A percentile compares a stretch with the other conserved stretches of the same genome.
Conservation (phyloP, 75 land plant genomes). For the Cunninghamia lanceolata region DNA sequence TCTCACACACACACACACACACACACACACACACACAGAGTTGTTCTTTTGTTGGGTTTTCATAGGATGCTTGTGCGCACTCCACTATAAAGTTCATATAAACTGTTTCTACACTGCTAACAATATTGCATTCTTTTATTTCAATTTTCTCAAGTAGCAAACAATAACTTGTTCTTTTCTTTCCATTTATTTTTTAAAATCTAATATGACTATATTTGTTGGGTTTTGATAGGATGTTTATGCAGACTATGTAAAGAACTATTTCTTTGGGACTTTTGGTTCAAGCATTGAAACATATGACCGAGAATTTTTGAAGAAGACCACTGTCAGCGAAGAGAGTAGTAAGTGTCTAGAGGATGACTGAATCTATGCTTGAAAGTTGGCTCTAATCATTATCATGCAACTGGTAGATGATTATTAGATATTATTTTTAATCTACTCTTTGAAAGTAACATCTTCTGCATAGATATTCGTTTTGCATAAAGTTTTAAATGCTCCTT, state of each 20-base stretch:
- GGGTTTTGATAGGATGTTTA: constrained; percentile 53
- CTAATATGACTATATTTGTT: neutral
- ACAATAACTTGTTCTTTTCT: neutral
- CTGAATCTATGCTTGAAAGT: neutral
- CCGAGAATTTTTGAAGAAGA: constrained; percentile 70
- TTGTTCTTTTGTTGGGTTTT: too few species aligned
- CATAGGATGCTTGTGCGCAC: too few species aligned
- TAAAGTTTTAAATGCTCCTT: neutral
- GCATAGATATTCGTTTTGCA: neutral
- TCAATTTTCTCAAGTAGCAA: neutral
- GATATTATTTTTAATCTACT: neutral
- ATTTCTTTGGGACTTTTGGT: constrained; percentile 60
- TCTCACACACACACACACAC: too few species aligned
- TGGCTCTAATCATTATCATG: neutral
- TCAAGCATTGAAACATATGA: constrained; percentile 55
- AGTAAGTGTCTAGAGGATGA: constrained; percentile 15
- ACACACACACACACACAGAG: too few species aligned
- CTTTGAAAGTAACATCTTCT: neutral
- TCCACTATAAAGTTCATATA: neutral
- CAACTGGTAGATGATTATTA: neutral
- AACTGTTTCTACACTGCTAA: neutral
- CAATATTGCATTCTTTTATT: constrained; percentile 5
- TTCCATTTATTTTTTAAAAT: neutral
- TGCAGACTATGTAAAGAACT: constrained; percentile 80
- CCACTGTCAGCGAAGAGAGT: constrained; percentile 33